Evolutionary conservation across 306 rosid genomes (phyloP).

Genomic region (Vicia villosa): DNA sequence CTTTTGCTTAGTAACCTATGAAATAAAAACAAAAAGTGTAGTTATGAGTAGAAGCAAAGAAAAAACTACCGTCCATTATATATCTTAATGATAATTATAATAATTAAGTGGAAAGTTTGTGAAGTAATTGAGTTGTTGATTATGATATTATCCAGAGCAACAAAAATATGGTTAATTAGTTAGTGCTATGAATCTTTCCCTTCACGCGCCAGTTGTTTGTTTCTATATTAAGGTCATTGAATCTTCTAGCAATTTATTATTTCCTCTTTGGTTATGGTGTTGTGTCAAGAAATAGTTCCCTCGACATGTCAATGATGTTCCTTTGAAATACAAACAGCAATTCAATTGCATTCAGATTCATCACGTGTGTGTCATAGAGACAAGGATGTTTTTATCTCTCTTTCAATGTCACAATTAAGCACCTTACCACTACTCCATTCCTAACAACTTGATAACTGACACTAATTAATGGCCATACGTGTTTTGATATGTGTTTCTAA

Average conservation of each 20-base stretch:
- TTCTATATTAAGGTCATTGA: not conserved
- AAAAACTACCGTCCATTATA: not conserved
- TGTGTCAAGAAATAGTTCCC: conserved; percentile 53
- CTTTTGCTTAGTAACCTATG: not conserved
- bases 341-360: conserved; percentile 47
- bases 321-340: conserved; percentile 47
- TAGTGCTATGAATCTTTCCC: not conserved
- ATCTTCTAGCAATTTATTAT: not conserved
- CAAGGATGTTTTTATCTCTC: conserved; percentile 13
- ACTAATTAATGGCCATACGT: too few relatives aligned
- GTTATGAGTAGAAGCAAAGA: conserved; percentile 8
- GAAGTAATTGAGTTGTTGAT: not conserved
- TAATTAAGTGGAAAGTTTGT: not conserved
- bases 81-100: not conserved
- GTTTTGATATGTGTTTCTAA: too few relatives aligned
- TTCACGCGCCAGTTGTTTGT: not conserved
- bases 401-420: not conserved
- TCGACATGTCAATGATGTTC: conserved; percentile 61
- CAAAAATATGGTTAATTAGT: too few relatives aligned
- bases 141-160: too few relatives aligned
- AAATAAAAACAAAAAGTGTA: not conserved
- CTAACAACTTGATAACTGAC: not conserved
- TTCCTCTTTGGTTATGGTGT: conserved; percentile 45
- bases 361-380: conserved; percentile 48
- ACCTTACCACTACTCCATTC: not conserved